Conservation (phyloP, 768 basidiomycete genomes). For the Termitomyces sp. region DNA sequence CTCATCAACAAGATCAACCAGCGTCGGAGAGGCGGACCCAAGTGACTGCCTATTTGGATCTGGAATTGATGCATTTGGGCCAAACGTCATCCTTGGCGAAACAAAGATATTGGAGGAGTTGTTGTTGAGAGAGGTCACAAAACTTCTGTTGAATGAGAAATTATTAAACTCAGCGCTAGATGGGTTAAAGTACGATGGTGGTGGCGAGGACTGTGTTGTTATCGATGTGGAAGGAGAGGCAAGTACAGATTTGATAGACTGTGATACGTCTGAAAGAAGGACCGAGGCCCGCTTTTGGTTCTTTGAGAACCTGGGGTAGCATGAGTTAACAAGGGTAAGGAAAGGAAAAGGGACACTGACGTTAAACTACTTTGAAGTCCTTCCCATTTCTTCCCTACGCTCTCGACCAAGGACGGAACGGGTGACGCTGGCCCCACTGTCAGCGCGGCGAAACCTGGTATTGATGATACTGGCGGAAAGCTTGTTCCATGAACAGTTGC, state of each 20-base stretch:
- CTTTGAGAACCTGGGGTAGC: conserved; percentile 48
- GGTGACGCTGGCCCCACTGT: conserved; percentile 16
- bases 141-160: neutral
- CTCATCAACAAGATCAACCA: neutral
- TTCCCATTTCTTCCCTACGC: conserved; percentile 54
- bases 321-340: neutral
- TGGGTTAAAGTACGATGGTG: conserved; percentile 13
- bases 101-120: neutral
- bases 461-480: conserved; percentile 29
- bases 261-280: conserved; percentile 60
- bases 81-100: neutral
- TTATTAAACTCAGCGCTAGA: conserved; percentile 6
- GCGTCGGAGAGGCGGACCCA: neutral
- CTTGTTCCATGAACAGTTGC: conserved; percentile 11
- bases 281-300: conserved; percentile 64
- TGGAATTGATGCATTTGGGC: neutral
- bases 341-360: conserved; percentile 32
- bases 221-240: conserved; percentile 24
- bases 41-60: neutral
- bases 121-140: neutral
- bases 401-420: conserved; percentile 47
- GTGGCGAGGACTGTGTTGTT: conserved; percentile 16
- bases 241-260: conserved; percentile 45
- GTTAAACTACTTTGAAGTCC: conserved; percentile 48
- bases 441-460: conserved; percentile 33